Conservation (phyloP, 345 rosid genomes). For the Jatropha curcas region DNA sequence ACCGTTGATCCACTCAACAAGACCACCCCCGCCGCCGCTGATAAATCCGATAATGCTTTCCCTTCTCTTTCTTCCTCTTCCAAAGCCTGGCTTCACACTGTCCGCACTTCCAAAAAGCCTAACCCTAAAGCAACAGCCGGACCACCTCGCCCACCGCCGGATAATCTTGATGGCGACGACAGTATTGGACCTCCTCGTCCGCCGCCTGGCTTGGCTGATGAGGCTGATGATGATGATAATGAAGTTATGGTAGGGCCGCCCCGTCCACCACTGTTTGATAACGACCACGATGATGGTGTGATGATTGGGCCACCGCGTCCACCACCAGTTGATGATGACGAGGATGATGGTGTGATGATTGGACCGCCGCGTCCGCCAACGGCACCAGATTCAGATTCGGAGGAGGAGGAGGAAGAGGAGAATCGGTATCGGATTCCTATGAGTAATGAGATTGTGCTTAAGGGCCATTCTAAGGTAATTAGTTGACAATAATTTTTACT, state of each 20-base stretch:
- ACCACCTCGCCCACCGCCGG: slow-evolving; percentile 21
- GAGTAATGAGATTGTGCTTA: slow-evolving; percentile 88
- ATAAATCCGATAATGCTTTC: slow-evolving; percentile 27
- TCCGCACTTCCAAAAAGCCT: slow-evolving; percentile 41
- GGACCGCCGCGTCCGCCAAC: slow-evolving; percentile 37
- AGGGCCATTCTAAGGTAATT: slow-evolving; percentile 81
- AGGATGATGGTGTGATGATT: slow-evolving; percentile 28
- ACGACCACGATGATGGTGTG: slow-evolving; percentile 29
- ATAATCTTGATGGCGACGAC: slow-evolving; percentile 10
- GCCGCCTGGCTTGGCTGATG: slow-evolving; percentile 16
- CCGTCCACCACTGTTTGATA: too few species aligned
- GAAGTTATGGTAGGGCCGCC: slow-evolving; percentile 59
- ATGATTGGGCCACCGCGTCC: slow-evolving; percentile 28
- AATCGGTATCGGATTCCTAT: slow-evolving; percentile 62
- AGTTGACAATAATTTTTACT: not conserved
- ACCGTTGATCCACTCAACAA: slow-evolving; percentile 4
- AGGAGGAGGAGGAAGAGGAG: slow-evolving; percentile 50
- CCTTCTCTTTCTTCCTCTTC: slow-evolving; percentile 67
- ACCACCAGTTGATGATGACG: slow-evolving; percentile 10
- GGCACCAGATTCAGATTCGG: slow-evolving; percentile 37
- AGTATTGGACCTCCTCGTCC: slow-evolving; percentile 29
- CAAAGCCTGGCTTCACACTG: slow-evolving; percentile 46
- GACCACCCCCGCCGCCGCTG: slow-evolving; percentile 10
- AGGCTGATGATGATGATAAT: slow-evolving; percentile 15
- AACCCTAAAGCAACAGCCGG: slow-evolving; percentile 34